Base-by-base conservation (phyloP, 306 rosid genomes). In the Castanea crenata region DNA sequence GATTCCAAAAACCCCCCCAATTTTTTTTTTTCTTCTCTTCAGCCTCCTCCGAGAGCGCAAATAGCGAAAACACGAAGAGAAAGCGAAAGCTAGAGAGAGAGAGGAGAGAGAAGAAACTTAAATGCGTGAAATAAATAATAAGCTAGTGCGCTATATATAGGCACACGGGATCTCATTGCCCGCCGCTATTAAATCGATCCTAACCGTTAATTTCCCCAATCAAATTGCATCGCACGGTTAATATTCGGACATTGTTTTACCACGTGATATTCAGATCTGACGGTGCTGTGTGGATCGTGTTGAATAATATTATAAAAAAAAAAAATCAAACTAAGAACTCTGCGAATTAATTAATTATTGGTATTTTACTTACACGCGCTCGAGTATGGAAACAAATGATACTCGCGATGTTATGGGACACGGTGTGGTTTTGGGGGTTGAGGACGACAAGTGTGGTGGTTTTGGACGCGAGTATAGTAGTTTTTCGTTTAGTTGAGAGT, bases 151-250 rank as follows among this genome's bases (percentile, higher is more conserved):
- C 89, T 68, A 79, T 76, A 82, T 81, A 87, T 90, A 83, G 55
- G 88, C 89, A 80, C 94, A 83, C 82, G 55, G 68, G 61, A 75
- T 85, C 74, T 71, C 77, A 0, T 69, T 10, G 76, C 69, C 74
- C 82, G 83, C 84, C 82, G 71, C 82, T 35, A 51, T 16, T 41
- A 14, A 9, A 5, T 5, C 29, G 15, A 88, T 88, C 91, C 13
- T 68, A 38, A 51, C 90, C 94, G 83, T 80, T 67, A 54, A 49
- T 31, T 18, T 10, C 10, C 16, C 72, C 12, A 20, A 49, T 16
- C 13, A 20, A 35, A 55, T 2, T 3, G 46, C 0, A 90, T 92
- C 92, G 0, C 5, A 82, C 89, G 93, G 88, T 3, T 14, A 0
- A 0, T 7, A 75, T 74, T 78, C 14, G 79, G 55, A 41, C 20